Conservation (phyloP, 305 asterid genomes). For the Plantago rigida region DNA sequence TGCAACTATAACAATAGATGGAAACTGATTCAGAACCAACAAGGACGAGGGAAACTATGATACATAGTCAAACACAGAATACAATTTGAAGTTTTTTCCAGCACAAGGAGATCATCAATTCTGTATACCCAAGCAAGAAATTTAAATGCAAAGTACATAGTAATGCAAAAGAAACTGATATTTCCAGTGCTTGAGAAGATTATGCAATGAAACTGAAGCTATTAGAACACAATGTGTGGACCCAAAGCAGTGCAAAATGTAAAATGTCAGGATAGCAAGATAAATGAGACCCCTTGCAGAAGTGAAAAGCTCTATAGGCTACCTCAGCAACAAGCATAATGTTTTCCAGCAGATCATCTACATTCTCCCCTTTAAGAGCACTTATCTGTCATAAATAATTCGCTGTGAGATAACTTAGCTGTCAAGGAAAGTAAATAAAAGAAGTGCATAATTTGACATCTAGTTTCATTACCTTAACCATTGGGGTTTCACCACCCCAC, state of each 20-base stretch:
- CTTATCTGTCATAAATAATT: conserved; percentile 55
- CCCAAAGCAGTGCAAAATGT: conserved; percentile 16
- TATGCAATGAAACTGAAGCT: too few relatives aligned
- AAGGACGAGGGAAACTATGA: conserved; percentile 15
- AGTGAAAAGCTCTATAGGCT: conserved; percentile 16
- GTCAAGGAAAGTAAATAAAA: conserved; percentile 6
- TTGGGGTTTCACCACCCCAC: conserved; percentile 95
- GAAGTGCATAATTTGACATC: conserved; percentile 7
- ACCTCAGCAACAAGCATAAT: conserved; percentile 98
- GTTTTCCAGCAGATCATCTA: conserved; percentile 92
- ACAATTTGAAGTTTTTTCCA: neutral
- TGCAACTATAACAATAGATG: conserved; percentile 50
- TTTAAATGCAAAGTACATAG: too few relatives aligned
- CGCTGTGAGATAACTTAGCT: conserved; percentile 28
- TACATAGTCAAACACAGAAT: conserved; percentile 13
- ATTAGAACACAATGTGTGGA: too few relatives aligned
- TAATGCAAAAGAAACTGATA: too few relatives aligned
- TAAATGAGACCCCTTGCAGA: too few relatives aligned
- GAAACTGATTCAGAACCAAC: conserved; percentile 25
- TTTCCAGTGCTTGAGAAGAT: too few relatives aligned
- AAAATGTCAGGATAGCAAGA: conserved; percentile 1
- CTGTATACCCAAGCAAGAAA: too few relatives aligned
- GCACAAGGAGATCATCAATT: neutral
- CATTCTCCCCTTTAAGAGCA: conserved; percentile 94
- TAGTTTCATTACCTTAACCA: conserved; percentile 76